Percentiles rank a stretch among this genome's conserved stretches.
Evolutionary conservation across 192 early-diverging fungal genomes (phyloP).

Genomic region (Umbelopsis isabellina): DNA sequence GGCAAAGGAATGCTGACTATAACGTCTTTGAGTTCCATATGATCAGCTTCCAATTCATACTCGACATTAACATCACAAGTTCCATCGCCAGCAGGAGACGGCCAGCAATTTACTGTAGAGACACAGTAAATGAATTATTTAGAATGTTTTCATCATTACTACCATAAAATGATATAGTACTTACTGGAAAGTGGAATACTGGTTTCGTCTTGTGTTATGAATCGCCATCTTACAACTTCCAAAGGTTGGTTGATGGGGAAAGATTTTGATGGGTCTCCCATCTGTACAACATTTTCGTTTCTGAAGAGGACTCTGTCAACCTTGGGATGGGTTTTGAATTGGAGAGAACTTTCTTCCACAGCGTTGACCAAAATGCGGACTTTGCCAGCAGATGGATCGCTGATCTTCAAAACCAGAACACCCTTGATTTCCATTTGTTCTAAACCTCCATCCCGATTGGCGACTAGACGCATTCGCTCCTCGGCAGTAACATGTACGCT

Average conservation of each 20-base stretch:
- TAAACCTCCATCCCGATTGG: constrained; percentile 90
- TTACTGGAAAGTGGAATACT: constrained; percentile 81
- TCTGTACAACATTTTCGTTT: constrained; percentile 68
- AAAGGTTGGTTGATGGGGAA: constrained; percentile 88
- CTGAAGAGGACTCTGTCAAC: constrained; percentile 91
- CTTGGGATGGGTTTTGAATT: constrained; percentile 98
- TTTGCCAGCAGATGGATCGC: constrained; percentile 63
- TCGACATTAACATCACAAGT: constrained; percentile 95
- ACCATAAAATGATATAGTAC: constrained; percentile 3
- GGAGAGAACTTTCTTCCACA: constrained; percentile 66
- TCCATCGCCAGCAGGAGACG: constrained; percentile 85
- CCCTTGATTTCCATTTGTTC: constrained; percentile 96
- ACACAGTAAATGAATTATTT: neutral
- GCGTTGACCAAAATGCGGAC: constrained; percentile 68
- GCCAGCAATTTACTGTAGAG: constrained; percentile 93
- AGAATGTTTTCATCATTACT: neutral
- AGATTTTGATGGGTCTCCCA: constrained; percentile 78
- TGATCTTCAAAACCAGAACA: constrained; percentile 79
- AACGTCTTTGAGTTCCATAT: constrained; percentile 85
- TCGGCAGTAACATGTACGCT: constrained; percentile 88
- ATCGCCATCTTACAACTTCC: constrained; percentile 90
- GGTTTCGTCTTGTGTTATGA: constrained; percentile 80
- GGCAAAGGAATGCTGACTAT: constrained; percentile 89
- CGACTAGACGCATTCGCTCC: constrained; percentile 83
- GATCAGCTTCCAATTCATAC: constrained; percentile 82